Evolutionary conservation across 2,329 filamentous ascomycete species (phyloP).

Genomic region (Emmonsia crescens): DNA sequence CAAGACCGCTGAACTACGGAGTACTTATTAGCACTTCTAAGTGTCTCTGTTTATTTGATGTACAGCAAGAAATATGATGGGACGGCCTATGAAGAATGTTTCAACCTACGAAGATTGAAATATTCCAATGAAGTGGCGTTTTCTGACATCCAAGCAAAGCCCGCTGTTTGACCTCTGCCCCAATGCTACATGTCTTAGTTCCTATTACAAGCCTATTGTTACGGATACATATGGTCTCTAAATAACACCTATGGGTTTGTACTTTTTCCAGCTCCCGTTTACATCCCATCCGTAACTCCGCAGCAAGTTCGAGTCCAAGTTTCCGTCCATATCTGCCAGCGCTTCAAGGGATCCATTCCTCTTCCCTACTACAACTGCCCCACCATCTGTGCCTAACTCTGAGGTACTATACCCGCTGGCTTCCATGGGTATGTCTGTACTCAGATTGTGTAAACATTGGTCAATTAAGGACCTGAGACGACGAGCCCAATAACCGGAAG

Average conservation of each 20-base stretch:
- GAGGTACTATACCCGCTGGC: neutral
- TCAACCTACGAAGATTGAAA: neutral
- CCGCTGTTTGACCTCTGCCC: neutral
- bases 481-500: conserved; percentile 4
- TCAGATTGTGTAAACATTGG: neutral
- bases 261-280: conserved; percentile 20
- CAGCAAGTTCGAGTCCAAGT: conserved; percentile 7
- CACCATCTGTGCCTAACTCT: neutral
- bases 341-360: neutral
- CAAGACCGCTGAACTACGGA: neutral
- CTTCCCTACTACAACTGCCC: neutral
- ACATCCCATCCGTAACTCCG: conserved; percentile 12
- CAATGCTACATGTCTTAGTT: conserved; percentile 11
- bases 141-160: neutral
- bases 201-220: neutral
- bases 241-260: conserved; percentile 23
- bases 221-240: neutral
- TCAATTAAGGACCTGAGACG: conserved; percentile 2
- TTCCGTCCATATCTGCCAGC: neutral
- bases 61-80: neutral
- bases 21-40: neutral
- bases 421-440: neutral
- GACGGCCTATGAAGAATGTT: neutral
- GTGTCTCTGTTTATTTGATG: neutral
- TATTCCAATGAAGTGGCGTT: neutral